Evolutionary conservation across 2,329 filamentous ascomycete species (phyloP), one percentile per base, ranked within the genome.

Genomic region (Aspergillus floridensis): DNA sequence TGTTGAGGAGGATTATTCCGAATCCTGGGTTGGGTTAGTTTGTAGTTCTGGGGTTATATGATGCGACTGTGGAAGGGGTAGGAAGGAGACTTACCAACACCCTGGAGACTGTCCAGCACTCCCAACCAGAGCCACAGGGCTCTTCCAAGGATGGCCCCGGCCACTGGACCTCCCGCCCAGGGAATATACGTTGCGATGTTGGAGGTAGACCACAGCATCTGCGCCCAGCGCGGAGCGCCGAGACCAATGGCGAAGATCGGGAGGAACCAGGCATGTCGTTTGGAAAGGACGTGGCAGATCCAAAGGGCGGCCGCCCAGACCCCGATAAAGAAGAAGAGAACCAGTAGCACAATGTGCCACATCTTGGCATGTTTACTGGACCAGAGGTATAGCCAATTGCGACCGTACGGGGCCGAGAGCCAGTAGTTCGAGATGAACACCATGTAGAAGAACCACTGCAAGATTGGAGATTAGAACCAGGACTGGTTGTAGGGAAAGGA

Each of bases 371-470:
- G 80, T 32, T 81, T 74, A 19, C 82, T 83, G 53, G 76, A 77
- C 81, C 84, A 88, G 12, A 88, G 79, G 14, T 55, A 89, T 32
- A 77, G 76, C 86, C 86, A 89, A 70, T 86, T 88, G 53, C 86
- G 82, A 46, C 86, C 86, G 65, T 87, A 88, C 1, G 83, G 85
- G 0, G 86, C 81, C 14, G 83, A 84, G 19, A 88, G 79, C 76
- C 85, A 88, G 79, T 86, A 87, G 72, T 88, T 88, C 69, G 88
- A 86, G 32, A 88, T 76, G 59, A 87, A 74, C 32, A 88, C 83
- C 6, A 83, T 81, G 60, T 85, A 73, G 73, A 88, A 84, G 74
- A 87, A 88, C 53, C 53, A 55, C 53, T 55, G 6, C 24, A 32
- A 21, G 24, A 47, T 44, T 88, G n/a, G 82, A 84, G 86, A 87